Base-by-base conservation (phyloP, 192 early-diverging fungal genomes). In the Pilaira anomala region DNA sequence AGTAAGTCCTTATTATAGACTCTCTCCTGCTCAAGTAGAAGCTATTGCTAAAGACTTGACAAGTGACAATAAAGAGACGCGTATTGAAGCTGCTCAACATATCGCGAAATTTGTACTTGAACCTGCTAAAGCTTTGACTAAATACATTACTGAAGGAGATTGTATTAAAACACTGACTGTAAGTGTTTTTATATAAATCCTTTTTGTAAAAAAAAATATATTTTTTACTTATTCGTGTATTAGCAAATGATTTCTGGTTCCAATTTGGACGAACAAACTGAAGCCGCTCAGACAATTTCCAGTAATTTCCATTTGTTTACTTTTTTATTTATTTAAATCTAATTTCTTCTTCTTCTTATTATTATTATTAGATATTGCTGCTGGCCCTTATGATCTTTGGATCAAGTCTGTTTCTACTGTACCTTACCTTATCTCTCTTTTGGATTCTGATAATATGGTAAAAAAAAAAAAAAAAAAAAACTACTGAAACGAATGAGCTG, bases 331-430 rank as follows among this genome's bases (percentile, higher is more conserved):
- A 21, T 28, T 28, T n/a, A 11, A 14, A 19, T 1, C 26, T 16
- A 25, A 14, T 9, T 25, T 16, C 1, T 33, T 56, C 21, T 28
- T 56, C 18, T 21, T 29, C 41, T 69, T 44, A 16, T 60, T 21
- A 36, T 42, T 58, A 58, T 39, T 40, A 39, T 24, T 62, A 63
- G 71, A 73, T 60, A 73, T 73, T 48, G 60, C 71, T 60, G 71
- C 71, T 67, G 71, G 71, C 3, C 54, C 71, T 11, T 73, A 73
- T 21, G 61, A 67, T 13, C 48, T 73, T 12, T 73, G 71, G 51
- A 24, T 63, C 21, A 63, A 67, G 29, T 62, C 65, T 16, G 46
- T 67, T 28, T 39, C 54, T 40, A 48, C 61, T 14, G 48, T 63
- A 14, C 71, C 71, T 29, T 63, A 67, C n/a, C 36, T 73, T 46